phyloP scores from a whole-genome alignment of 2,329 filamentous ascomycete species.

The Parafenestella ontariensis region DNA sequence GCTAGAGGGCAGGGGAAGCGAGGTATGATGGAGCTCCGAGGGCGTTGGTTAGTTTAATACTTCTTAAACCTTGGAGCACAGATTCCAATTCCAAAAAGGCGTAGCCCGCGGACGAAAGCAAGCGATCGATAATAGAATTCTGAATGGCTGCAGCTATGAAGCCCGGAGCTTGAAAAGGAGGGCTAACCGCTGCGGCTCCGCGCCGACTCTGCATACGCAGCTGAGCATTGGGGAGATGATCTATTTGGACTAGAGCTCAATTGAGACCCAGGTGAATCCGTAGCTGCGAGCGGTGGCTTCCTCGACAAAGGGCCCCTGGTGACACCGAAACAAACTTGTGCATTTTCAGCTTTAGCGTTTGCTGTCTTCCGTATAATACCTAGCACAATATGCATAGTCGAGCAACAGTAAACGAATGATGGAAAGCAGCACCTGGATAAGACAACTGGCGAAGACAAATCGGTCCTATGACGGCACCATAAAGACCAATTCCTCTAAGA shows the following conservation, averaged over 20 bases:
- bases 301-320: conserved; percentile 1
- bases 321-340: background rate
- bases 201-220: conserved; percentile 16
- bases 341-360: conserved; percentile 3
- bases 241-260: conserved; percentile 13
- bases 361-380: background rate
- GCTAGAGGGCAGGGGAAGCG: conserved; percentile 5
- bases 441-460: too few species aligned
- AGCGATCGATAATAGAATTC: conserved; percentile 24
- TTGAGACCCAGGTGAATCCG: conserved; percentile 10
- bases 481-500: background rate
- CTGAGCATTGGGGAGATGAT: conserved; percentile 22
- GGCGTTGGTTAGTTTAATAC: conserved; percentile 10
- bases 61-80: conserved; percentile 21
- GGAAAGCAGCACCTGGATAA: background rate
- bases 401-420: background rate
- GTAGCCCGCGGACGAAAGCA: conserved; percentile 32
- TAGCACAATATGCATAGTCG: background rate
- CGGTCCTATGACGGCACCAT: background rate
- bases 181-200: conserved; percentile 36
- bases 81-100: conserved; percentile 17
- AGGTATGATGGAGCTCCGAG: conserved; percentile 15
- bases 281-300: conserved; percentile 21
- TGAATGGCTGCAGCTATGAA: conserved; percentile 21
- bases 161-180: conserved; percentile 13